A percentile compares a stretch with the other conserved stretches of the same genome.
phyloP scores from a whole-genome alignment of 805 yeast species.

The Pichia pseudocactophila region DNA sequence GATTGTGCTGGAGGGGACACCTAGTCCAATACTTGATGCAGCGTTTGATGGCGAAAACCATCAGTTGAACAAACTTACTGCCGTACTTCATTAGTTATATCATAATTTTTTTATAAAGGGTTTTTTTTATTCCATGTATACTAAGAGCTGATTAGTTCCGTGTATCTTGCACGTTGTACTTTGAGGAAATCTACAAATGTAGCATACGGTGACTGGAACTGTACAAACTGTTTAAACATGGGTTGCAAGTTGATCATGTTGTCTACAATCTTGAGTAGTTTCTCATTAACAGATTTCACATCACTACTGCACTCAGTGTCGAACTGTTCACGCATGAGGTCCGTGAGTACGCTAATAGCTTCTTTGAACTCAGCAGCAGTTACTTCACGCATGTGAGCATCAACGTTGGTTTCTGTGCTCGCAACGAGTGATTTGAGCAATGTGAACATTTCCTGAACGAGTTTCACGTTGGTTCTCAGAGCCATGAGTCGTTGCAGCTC shows the following conservation, averaged over 20 bases:
- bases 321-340: slow-evolving; percentile 37
- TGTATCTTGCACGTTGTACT: slow-evolving; percentile 26
- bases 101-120: not conserved
- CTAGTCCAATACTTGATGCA: slow-evolving; percentile 8
- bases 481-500: slow-evolving; percentile 36
- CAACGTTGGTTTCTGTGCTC: slow-evolving; percentile 6
- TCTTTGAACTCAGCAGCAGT: slow-evolving; percentile 23
- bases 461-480: slow-evolving; percentile 35
- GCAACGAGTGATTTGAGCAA: slow-evolving; percentile 33
- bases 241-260: slow-evolving; percentile 41
- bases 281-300: slow-evolving; percentile 14
- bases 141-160: slow-evolving; percentile 10
- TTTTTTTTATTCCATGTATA: not conserved
- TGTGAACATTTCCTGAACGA: slow-evolving; percentile 33
- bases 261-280: slow-evolving; percentile 35
- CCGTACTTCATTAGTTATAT: too few relatives aligned
- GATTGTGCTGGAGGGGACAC: not conserved
- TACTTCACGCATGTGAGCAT: slow-evolving; percentile 7
- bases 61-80: not conserved
- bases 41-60: slow-evolving; percentile 3
- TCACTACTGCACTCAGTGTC: slow-evolving; percentile 16
- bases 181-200: slow-evolving; percentile 38
- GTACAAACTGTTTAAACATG: slow-evolving; percentile 42
- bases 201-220: slow-evolving; percentile 42
- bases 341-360: slow-evolving; percentile 37